A percentile compares a stretch with the other conserved stretches of the same genome.
Evolutionary conservation across 116 monocot genomes (phyloP).

Genomic region (Posidonia oceanica): DNA sequence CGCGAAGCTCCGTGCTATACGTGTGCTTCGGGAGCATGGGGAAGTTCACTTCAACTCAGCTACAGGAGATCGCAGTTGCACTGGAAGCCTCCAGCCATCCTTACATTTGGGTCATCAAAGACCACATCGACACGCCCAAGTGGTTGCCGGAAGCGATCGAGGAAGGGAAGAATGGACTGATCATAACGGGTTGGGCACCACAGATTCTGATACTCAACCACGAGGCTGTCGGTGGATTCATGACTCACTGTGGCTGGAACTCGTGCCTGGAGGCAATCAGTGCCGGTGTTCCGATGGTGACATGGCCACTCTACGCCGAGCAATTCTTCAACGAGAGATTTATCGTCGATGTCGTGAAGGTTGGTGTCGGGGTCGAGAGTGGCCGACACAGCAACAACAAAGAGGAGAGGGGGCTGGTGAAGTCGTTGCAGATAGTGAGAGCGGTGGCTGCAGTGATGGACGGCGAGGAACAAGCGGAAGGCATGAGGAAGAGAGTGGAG

Average conservation of each 20-base stretch:
- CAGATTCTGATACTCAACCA: constrained; percentile 10
- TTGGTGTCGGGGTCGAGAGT: constrained; percentile 11
- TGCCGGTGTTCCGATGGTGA: constrained; percentile 23
- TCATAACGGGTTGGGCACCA: constrained; percentile 13
- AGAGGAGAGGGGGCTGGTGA: constrained; percentile 1
- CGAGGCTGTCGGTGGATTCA: constrained; percentile 12
- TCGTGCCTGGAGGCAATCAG: constrained; percentile 12
- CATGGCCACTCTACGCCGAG: constrained; percentile 25
- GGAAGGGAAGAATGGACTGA: constrained; percentile 1
- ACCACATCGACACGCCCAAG: not conserved
- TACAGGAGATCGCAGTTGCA: not conserved
- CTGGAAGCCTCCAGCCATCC: not conserved
- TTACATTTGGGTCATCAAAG: constrained; percentile 6
- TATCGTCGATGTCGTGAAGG: constrained; percentile 18
- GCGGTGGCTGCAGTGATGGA: constrained; percentile 15
- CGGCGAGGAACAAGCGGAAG: not conserved
- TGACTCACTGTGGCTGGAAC: constrained; percentile 32
- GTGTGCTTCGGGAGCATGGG: constrained; percentile 16
- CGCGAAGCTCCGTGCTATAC: constrained; percentile 8
- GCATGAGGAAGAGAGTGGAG: constrained; percentile 4
- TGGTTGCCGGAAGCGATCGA: constrained; percentile 11
- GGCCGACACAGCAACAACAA: not conserved
- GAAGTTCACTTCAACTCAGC: not conserved
- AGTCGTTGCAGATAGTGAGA: not conserved
- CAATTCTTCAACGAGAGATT: constrained; percentile 26